phyloP scores from a whole-genome alignment of 768 basidiomycete genomes.

The Boletus tomentosulus region DNA sequence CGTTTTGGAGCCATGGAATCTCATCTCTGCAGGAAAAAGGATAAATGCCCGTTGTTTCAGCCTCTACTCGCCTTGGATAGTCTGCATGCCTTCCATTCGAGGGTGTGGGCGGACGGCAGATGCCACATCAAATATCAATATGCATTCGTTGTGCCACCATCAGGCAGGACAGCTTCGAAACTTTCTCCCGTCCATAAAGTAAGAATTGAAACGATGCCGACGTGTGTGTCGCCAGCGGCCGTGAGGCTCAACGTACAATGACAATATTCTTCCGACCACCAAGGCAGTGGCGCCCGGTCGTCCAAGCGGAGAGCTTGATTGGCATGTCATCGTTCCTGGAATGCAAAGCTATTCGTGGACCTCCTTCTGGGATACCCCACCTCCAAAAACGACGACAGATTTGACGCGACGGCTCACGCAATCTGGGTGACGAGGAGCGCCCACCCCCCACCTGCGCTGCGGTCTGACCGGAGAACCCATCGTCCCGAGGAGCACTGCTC shows the following conservation, averaged over 20 bases:
- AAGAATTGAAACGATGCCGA: background rate
- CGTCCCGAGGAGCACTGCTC: constrained; percentile 1
- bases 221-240: background rate
- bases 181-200: constrained; percentile 8
- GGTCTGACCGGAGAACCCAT: background rate
- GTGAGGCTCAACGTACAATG: constrained; percentile 3
- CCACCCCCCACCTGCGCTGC: background rate
- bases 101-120: constrained; percentile 11
- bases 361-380: background rate
- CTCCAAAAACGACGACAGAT: background rate
- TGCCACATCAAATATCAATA: constrained; percentile 3
- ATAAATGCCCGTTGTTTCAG: constrained; percentile 4
- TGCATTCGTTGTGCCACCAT: constrained; percentile 9
- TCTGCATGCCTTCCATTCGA: constrained; percentile 4
- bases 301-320: constrained; percentile 5
- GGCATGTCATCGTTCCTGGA: constrained; percentile 2
- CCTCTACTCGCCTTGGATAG: background rate
- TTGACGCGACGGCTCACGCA: constrained; percentile 1
- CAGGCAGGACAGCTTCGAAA: constrained; percentile 9
- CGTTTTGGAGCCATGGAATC: constrained; percentile 8
- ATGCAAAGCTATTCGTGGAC: background rate
- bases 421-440: constrained; percentile 5
- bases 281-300: constrained; percentile 15
- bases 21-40: constrained; percentile 7
- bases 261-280: constrained; percentile 15